Conservation (phyloP, 352 stramenopile genomes). For the Pythium pyrilobum region DNA sequence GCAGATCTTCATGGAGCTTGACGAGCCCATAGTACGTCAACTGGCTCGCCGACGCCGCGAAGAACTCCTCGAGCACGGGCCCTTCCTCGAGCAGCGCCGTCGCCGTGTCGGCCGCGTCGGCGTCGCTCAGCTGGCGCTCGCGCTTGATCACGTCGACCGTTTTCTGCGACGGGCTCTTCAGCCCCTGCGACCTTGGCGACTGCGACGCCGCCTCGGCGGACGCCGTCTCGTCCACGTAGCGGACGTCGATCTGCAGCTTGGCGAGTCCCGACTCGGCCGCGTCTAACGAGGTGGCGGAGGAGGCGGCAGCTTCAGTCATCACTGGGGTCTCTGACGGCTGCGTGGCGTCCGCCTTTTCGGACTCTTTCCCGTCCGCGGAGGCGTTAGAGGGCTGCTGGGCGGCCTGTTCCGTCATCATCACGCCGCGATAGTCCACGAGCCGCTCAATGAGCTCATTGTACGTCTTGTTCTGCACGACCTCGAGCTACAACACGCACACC, state of each 20-base stretch:
- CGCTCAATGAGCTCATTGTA: slow-evolving; percentile 98
- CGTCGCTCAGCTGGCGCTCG: slow-evolving; percentile 69
- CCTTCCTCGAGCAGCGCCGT: slow-evolving; percentile 70
- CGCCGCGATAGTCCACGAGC: slow-evolving; percentile 85
- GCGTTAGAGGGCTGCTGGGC: too few species aligned
- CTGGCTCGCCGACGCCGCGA: slow-evolving; percentile 88
- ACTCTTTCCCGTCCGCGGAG: neutral
- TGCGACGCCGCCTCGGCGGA: neutral
- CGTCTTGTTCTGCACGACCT: slow-evolving; percentile 86
- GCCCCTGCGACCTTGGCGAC: slow-evolving; percentile 23
- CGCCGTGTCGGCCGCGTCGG: slow-evolving; percentile 51
- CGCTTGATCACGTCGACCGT: slow-evolving; percentile 72
- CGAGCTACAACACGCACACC: slow-evolving; percentile 28
- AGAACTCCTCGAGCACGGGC: slow-evolving; percentile 86
- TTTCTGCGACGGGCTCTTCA: slow-evolving; percentile 62
- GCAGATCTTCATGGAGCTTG: slow-evolving; percentile 89
- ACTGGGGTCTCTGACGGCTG: too few species aligned
- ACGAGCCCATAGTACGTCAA: slow-evolving; percentile 93
- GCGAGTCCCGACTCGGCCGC: neutral
- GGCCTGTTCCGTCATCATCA: slow-evolving; percentile 56
- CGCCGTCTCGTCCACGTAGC: slow-evolving; percentile 1
- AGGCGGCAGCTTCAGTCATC: neutral
- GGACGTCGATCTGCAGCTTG: slow-evolving; percentile 39
- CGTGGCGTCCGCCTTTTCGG: neutral
- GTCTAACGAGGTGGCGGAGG: neutral